Conservation (phyloP, 1,284 basidiomycete species). For the Lignosus rhinocerotis region DNA sequence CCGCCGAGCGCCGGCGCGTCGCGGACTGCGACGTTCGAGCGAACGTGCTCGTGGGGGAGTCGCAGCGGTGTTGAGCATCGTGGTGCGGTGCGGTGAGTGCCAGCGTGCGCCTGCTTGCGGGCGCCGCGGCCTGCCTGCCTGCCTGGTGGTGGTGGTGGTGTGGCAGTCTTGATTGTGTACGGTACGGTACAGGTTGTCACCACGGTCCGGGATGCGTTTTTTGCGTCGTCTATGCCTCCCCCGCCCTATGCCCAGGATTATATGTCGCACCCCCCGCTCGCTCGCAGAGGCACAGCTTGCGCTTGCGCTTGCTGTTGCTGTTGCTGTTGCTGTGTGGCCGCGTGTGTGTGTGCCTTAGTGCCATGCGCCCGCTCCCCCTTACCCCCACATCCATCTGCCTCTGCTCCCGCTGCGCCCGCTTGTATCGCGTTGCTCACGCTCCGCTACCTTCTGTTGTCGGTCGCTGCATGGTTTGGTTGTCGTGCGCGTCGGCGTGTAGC, state of each 20-base stretch:
- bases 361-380: background rate
- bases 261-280: constrained; percentile 14
- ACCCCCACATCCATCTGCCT: background rate
- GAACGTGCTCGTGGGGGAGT: constrained; percentile 17
- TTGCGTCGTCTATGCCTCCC: constrained; percentile 14
- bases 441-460: constrained; percentile 4
- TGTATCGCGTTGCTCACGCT: constrained; percentile 10
- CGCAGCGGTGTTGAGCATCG: constrained; percentile 11
- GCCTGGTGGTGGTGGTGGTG: constrained; percentile 1
- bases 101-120: constrained; percentile 23
- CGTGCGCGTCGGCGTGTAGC: constrained; percentile 12
- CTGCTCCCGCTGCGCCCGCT: background rate
- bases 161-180: background rate
- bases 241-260: constrained; percentile 19
- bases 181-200: constrained; percentile 3
- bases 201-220: constrained; percentile 6
- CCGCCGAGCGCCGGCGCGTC: constrained; percentile 17
- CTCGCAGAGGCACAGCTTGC: constrained; percentile 16
- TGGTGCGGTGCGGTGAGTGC: constrained; percentile 14
- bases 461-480: constrained; percentile 16
- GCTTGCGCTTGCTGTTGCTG: constrained; percentile 18
- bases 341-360: constrained; percentile 1
- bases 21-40: constrained; percentile 21
- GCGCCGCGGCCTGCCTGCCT: constrained; percentile 19
- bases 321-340: background rate